Percentiles rank a stretch among this genome's conserved stretches.
These are phyloP conservation scores for Brettanomyces nanus DNA, from an alignment of 805 yeast genomes.

Conservation along the genomic window DNA sequence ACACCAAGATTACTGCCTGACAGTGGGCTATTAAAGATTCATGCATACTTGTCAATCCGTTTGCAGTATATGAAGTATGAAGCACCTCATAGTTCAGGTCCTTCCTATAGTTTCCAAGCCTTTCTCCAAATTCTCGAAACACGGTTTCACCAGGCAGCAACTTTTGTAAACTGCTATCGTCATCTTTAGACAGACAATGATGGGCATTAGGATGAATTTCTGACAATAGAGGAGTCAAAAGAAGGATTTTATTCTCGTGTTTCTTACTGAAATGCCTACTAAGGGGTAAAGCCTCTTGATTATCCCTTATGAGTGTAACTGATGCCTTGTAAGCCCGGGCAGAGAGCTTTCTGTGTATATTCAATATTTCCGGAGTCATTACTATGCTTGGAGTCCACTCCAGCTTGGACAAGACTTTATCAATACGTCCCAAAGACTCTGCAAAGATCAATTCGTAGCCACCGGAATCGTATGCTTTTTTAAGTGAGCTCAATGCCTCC, in stretches of 20 bases:
- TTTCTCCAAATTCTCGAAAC: constrained; percentile 42
- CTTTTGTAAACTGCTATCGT: constrained; percentile 3
- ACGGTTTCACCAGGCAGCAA: constrained; percentile 39
- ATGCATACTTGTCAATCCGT: constrained; percentile 46
- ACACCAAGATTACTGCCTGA: constrained; percentile 42
- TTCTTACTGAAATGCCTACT: constrained; percentile 29
- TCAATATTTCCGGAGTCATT: constrained; percentile 27
- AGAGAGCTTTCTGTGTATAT: constrained; percentile 35
- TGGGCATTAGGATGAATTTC: constrained; percentile 13
- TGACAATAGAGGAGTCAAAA: constrained; percentile 28
- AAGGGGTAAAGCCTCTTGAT: constrained; percentile 41
- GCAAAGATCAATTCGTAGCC: constrained; percentile 33
- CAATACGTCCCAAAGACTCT: constrained; percentile 35
- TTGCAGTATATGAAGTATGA: constrained; percentile 52
- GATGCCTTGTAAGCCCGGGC: constrained; percentile 40
- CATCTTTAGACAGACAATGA: background rate
- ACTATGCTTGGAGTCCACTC: constrained; percentile 33
- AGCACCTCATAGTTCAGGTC: constrained; percentile 35
- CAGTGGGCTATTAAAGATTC: constrained; percentile 45
- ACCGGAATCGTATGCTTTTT: constrained; percentile 26
- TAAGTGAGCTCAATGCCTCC: constrained; percentile 41
- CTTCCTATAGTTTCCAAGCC: constrained; percentile 29
- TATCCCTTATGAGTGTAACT: constrained; percentile 47
- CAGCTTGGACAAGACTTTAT: constrained; percentile 33
- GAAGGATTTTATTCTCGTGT: constrained; percentile 19